phyloP scores from a whole-genome alignment of 768 basidiomycete genomes.

The Arthromyces matolae region DNA sequence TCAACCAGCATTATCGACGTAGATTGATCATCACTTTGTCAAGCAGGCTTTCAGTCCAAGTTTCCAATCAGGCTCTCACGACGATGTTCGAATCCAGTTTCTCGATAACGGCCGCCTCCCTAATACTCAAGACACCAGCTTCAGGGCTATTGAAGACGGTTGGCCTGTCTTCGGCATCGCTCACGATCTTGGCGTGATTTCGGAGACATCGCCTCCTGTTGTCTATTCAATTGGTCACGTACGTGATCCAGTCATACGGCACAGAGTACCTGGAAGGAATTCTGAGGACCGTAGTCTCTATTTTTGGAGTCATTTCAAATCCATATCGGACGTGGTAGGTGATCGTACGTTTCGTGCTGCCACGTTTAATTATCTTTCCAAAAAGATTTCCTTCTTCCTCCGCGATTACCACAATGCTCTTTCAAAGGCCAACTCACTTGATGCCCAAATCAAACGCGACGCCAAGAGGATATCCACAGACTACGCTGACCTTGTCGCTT shows the following conservation, averaged over 20 bases:
- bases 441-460: slow-evolving; percentile 41
- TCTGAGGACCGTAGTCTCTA: slow-evolving; percentile 40
- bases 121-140: slow-evolving; percentile 52
- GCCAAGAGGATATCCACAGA: slow-evolving; percentile 44
- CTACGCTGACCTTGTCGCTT: slow-evolving; percentile 48
- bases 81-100: slow-evolving; percentile 53
- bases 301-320: slow-evolving; percentile 41
- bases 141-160: slow-evolving; percentile 50
- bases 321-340: slow-evolving; percentile 30
- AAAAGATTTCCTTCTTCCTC: slow-evolving; percentile 38
- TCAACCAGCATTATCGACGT: background rate
- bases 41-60: slow-evolving; percentile 42
- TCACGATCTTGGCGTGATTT: slow-evolving; percentile 51
- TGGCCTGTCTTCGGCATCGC: slow-evolving; percentile 66
- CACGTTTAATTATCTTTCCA: background rate
- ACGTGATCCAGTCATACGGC: slow-evolving; percentile 46
- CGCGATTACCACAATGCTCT: slow-evolving; percentile 42
- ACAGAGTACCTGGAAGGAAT: slow-evolving; percentile 43
- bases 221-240: slow-evolving; percentile 47
- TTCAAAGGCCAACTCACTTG: slow-evolving; percentile 40
- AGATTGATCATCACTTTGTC: background rate
- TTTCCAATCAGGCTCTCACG: slow-evolving; percentile 54
- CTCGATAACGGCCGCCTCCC: slow-evolving; percentile 48
- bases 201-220: slow-evolving; percentile 29
- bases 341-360: background rate